phyloP scores from a whole-genome alignment of 441 rosid species.

The Adansonia madagascariensis region DNA sequence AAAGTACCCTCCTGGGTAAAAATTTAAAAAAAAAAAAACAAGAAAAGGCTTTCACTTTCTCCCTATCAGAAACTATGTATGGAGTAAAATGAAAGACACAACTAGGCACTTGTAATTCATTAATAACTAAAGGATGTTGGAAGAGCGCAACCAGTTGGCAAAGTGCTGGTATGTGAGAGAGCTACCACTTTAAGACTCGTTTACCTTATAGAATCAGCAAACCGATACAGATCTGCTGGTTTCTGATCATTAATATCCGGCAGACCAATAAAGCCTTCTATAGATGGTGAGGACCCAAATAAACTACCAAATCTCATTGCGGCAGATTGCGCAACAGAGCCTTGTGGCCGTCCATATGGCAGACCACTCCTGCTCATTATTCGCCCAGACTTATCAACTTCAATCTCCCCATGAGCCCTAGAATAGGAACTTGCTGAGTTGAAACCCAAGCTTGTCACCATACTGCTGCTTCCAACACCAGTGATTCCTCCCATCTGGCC shows the following conservation, averaged over 20 bases:
- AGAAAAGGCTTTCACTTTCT: not conserved
- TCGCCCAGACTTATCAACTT: constrained; percentile 33
- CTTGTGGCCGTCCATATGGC: constrained; percentile 40
- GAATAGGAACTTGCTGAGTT: constrained; percentile 41
- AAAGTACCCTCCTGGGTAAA: not conserved
- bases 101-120: not conserved
- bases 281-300: constrained; percentile 42
- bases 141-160: too few relatives aligned
- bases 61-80: not conserved
- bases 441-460: constrained; percentile 24
- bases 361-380: constrained; percentile 28
- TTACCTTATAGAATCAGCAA: constrained; percentile 49
- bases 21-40: too few relatives aligned
- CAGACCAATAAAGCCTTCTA: constrained; percentile 53
- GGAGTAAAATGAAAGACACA: not conserved
- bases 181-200: constrained; percentile 7
- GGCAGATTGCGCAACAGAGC: constrained; percentile 40
- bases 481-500: constrained; percentile 37
- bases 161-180: too few relatives aligned
- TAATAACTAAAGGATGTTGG: too few relatives aligned
- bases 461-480: constrained; percentile 34
- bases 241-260: constrained; percentile 36
- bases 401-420: constrained; percentile 38
- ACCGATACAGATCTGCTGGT: constrained; percentile 47
- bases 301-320: constrained; percentile 38